Evolutionary conservation across 768 basidiomycete genomes (phyloP).

Genomic region (Porpolomopsis calyptriformis): DNA sequence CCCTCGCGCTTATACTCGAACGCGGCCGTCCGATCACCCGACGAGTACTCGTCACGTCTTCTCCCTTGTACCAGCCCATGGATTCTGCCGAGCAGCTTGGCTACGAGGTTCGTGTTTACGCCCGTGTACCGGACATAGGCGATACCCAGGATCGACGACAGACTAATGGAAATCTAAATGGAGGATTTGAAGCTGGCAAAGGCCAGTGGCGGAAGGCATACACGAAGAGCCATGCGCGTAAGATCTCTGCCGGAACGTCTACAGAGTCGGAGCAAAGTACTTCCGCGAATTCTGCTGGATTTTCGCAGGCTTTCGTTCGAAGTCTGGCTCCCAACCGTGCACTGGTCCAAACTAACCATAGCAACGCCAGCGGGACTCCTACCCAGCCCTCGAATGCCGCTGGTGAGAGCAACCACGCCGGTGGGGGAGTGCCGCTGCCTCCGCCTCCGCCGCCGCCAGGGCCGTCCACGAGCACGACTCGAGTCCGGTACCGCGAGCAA

Average conservation of each 20-base stretch:
- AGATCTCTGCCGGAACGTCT: conserved; percentile 23
- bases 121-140: conserved; percentile 46
- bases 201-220: conserved; percentile 10
- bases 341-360: too few relatives aligned
- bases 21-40: conserved; percentile 67
- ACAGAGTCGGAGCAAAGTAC: conserved; percentile 19
- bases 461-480: conserved; percentile 13
- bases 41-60: conserved; percentile 70
- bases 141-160: conserved; percentile 17
- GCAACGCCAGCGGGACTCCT: not conserved
- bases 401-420: conserved; percentile 9
- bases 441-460: conserved; percentile 9
- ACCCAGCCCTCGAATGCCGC: conserved; percentile 8
- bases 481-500: conserved; percentile 72
- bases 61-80: conserved; percentile 78
- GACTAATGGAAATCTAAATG: not conserved
- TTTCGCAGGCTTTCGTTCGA: conserved; percentile 17
- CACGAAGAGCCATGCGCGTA: conserved; percentile 19
- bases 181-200: not conserved
- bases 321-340: conserved; percentile 11
- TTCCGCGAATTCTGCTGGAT: conserved; percentile 18
- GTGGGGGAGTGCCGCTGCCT: too few relatives aligned
- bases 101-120: conserved; percentile 62
- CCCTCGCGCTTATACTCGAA: conserved; percentile 69
- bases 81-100: conserved; percentile 60